A percentile compares a stretch with the other conserved stretches of the same genome.
These are phyloP conservation scores for Colletotrichum spinosum DNA, from an alignment of 2,329 filamentous ascomycete species.

Conservation along the genomic window DNA sequence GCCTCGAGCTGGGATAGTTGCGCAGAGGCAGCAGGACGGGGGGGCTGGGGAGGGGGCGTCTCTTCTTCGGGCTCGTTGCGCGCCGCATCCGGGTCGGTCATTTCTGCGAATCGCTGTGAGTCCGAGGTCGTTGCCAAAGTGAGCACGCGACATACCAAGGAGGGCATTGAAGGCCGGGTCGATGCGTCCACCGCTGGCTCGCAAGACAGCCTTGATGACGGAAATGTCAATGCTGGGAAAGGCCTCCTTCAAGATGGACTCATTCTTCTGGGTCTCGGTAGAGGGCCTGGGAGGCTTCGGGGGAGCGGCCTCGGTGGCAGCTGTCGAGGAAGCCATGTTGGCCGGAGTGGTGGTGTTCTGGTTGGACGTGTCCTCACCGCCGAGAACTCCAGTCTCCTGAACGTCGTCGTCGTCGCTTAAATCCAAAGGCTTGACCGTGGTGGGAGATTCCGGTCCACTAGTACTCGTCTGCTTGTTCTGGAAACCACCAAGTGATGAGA, in stretches of 20 bases:
- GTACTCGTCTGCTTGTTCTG: constrained; percentile 58
- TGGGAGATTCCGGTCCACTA: constrained; percentile 71
- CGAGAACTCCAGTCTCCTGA: constrained; percentile 67
- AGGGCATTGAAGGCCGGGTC: constrained; percentile 97
- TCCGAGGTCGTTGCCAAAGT: not conserved
- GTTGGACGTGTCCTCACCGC: constrained; percentile 51
- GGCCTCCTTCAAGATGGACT: constrained; percentile 90
- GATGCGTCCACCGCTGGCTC: constrained; percentile 86
- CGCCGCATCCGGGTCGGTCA: constrained; percentile 81
- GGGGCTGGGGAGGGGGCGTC: constrained; percentile 80
- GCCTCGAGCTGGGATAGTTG: constrained; percentile 86
- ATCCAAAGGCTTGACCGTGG: constrained; percentile 73
- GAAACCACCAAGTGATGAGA: constrained; percentile 25
- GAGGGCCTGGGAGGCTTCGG: constrained; percentile 89
- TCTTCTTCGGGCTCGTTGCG: constrained; percentile 66
- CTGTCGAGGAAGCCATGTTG: constrained; percentile 49
- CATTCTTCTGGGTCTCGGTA: constrained; percentile 85
- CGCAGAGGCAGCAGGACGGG: constrained; percentile 72
- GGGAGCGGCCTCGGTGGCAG: constrained; percentile 54
- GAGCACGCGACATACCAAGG: constrained; percentile 68
- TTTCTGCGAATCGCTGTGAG: constrained; percentile 60
- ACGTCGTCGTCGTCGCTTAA: constrained; percentile 76
- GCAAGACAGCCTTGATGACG: constrained; percentile 88
- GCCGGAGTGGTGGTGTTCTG: constrained; percentile 43
- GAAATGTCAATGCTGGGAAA: constrained; percentile 85